Evolutionary conservation across 352 stramenopile species (phyloP).

Genomic region (Phytophthora fragariae): DNA sequence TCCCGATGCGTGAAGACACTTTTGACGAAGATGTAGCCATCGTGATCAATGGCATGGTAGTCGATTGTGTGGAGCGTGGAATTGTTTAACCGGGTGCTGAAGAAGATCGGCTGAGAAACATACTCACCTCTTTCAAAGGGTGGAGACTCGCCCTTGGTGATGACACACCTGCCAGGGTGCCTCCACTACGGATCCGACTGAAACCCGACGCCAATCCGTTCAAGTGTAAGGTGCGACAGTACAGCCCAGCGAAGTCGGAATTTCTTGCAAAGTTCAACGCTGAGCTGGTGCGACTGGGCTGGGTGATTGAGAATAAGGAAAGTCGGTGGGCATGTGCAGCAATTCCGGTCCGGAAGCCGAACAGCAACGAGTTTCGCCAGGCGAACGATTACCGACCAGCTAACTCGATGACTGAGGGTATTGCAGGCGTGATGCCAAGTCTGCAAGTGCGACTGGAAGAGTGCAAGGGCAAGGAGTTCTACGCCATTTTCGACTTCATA

Average conservation of each 20-base stretch:
- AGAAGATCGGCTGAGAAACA: background rate
- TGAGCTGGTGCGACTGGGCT: background rate
- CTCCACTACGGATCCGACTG: slow-evolving; percentile 4
- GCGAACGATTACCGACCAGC: background rate
- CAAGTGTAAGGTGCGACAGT: slow-evolving; percentile 9
- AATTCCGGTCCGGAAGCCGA: slow-evolving; percentile 1
- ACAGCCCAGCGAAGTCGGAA: slow-evolving; percentile 11
- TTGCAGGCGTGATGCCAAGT: slow-evolving; percentile 6
- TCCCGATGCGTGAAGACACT: background rate
- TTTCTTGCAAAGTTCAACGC: slow-evolving; percentile 9
- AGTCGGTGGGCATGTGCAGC: slow-evolving; percentile 7
- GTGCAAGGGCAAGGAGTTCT: slow-evolving; percentile 5
- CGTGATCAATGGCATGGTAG: no score
- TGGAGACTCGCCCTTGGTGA: background rate
- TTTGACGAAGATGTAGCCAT: background rate
- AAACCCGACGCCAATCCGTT: slow-evolving; percentile 1
- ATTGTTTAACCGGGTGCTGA: background rate
- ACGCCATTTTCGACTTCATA: slow-evolving; percentile 27
- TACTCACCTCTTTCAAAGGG: background rate
- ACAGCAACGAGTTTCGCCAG: slow-evolving; percentile 8
- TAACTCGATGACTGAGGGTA: background rate
- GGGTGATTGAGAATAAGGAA: slow-evolving; percentile 14
- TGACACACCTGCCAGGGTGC: background rate
- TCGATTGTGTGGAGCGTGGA: no score
- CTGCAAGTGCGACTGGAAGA: background rate